Base-by-base conservation (phyloP, 495 filamentous ascomycete species). In the Chaetomidium leptoderma region DNA sequence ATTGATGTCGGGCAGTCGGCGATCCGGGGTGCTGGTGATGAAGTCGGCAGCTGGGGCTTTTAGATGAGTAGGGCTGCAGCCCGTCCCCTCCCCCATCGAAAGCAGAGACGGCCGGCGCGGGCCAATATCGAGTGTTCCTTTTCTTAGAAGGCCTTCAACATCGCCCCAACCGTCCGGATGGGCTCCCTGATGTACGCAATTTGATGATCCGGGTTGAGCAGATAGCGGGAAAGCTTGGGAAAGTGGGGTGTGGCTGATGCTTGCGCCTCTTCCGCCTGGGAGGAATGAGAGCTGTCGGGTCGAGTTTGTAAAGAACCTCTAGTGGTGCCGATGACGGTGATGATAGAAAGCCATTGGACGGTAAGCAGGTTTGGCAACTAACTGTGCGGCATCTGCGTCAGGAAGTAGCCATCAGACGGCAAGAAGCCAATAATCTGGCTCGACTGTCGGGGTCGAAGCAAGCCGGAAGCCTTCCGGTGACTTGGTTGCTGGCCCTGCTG, bases 131-230 rank as follows among this genome's bases (percentile, higher is more conserved):
- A 30, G 27, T 57, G 68, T 65, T 70, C 59, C 67, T 65, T 70
- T 66, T 65, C 65, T 70, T 70, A 67, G 67, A 68, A 66, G 44
- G 36, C 17, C 17, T 6, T 53, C 58, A 66, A 64, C 61, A 63
- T 54, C 27, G 30, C 37, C 50, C 44, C 39, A 26, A 16, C 37
- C 46, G 29, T 14, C 16, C 9, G 32, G 27, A 26, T 24, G 49
- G 53, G 26, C 32, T 40, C 52, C 33, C 42, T 47, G 56, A 59
- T 62, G 60, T 59, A 46, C 51, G 63, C 58, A 59, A 66, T 65
- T 48, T 56, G 53, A 36, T 60, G 57, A 60, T 60, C 53, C 60
- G 48, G 53, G 59, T 55, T 33, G 50, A 56, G 24, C 17, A 23
- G 45, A 10, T 3, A 19, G 45, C 29, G 19, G 8, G 45, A 48